Evolutionary conservation across 352 stramenopile genomes (phyloP).

Genomic region (Peronospora destructor): DNA sequence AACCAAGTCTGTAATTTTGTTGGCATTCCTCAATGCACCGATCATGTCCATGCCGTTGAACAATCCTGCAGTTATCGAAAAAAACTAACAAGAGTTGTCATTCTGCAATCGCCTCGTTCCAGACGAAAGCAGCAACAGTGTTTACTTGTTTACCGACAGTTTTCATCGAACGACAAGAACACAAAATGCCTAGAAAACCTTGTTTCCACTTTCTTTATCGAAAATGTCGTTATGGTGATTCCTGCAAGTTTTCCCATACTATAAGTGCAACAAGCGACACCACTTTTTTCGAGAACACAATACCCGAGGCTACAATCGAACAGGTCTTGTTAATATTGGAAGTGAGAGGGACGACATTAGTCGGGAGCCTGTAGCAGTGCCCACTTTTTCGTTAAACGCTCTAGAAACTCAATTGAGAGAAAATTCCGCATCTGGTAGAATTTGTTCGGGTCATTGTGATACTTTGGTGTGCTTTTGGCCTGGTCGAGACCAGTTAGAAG

Average conservation of each 20-base stretch:
- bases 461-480: conserved; percentile 26
- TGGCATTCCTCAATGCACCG: conserved; percentile 1
- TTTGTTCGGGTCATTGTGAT: conserved; percentile 26
- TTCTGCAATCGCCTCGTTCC: conserved; percentile 3
- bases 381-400: conserved; percentile 19
- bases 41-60: conserved; percentile 4
- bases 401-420: conserved; percentile 16
- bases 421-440: conserved; percentile 13
- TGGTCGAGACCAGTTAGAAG: conserved; percentile 13
- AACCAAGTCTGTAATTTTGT: background rate
- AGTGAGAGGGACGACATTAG: background rate
- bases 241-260: conserved; percentile 18
- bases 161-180: too few relatives aligned
- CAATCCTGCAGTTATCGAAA: background rate
- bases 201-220: conserved; percentile 24
- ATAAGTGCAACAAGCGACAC: background rate
- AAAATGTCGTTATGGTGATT: conserved; percentile 21
- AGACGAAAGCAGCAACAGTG: too few relatives aligned
- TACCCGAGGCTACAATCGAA: too few relatives aligned
- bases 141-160: too few relatives aligned
- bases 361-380: background rate
- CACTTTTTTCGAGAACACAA: too few relatives aligned
- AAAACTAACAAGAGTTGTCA: conserved; percentile 1
- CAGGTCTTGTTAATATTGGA: too few relatives aligned
- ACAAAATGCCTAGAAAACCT: conserved; percentile 10